A percentile compares a stretch with the other conserved stretches of the same genome.
These are phyloP conservation scores for Marchantia polymorpha DNA, from an alignment of 225 moss, liverwort and hornwort genomes.

Conservation along the genomic window DNA sequence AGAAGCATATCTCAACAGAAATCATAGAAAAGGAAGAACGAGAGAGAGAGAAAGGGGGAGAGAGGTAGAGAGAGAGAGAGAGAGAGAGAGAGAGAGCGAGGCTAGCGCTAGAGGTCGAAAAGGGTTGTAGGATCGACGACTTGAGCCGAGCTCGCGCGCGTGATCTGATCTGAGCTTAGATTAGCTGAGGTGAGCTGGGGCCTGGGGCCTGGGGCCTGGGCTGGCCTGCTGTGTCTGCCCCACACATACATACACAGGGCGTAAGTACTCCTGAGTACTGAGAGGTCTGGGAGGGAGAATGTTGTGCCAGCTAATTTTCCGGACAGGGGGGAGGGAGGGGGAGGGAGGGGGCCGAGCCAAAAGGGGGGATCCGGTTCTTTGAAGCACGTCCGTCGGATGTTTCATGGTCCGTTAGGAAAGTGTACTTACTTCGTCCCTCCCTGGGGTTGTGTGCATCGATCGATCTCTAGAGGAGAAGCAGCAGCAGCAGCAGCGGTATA, in stretches of 20 bases:
- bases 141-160: not conserved
- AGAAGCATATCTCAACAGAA: not conserved
- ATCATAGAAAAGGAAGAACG: not conserved
- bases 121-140: not conserved
- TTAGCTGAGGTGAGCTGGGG: too few relatives aligned
- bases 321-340: not conserved
- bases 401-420: not conserved
- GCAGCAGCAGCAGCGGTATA: too few relatives aligned
- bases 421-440: not conserved
- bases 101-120: not conserved
- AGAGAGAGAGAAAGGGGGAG: not conserved
- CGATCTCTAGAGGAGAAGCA: not conserved
- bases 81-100: not conserved
- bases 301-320: not conserved
- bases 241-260: not conserved
- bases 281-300: not conserved
- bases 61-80: too few relatives aligned
- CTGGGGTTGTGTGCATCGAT: not conserved
- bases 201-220: not conserved
- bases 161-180: too few relatives aligned
- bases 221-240: not conserved
- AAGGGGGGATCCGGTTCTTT: too few relatives aligned
- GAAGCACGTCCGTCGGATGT: not conserved
- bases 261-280: not conserved
- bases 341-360: not conserved